phyloP scores from a whole-genome alignment of 306 rosid genomes.

The Prunus dulcis region DNA sequence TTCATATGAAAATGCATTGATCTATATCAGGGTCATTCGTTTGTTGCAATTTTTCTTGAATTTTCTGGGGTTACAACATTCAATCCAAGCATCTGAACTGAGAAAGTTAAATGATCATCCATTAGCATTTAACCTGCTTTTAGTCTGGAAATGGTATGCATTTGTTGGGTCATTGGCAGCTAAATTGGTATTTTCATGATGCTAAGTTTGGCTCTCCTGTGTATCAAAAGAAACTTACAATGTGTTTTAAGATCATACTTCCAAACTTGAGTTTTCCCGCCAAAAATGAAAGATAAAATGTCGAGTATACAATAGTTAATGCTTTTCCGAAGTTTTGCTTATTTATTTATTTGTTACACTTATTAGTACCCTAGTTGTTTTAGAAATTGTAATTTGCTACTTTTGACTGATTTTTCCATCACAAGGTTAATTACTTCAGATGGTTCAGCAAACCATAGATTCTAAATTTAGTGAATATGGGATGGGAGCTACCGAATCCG shows the following conservation, averaged over 20 bases:
- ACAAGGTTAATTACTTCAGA: conserved; percentile 38
- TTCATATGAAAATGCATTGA: conserved; percentile 11
- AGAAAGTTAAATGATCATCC: background rate
- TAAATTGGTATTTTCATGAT: background rate
- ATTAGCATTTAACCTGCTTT: background rate
- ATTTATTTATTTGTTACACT: background rate
- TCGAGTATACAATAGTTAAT: background rate
- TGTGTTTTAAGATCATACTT: background rate
- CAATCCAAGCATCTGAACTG: background rate
- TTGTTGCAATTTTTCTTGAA: conserved; percentile 5
- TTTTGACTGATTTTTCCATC: conserved; percentile 11
- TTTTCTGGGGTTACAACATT: background rate
- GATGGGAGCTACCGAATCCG: conserved; percentile 51
- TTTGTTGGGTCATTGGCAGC: conserved; percentile 4
- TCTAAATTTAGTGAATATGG: conserved; percentile 53
- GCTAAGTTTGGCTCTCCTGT: background rate
- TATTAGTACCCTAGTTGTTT: background rate
- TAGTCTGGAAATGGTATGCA: conserved; percentile 4
- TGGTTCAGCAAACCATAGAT: conserved; percentile 64
- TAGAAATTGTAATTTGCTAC: background rate
- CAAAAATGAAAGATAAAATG: background rate
- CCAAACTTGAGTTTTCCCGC: conserved; percentile 4
- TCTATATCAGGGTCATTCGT: background rate
- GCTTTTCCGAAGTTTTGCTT: background rate
- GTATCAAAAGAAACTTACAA: background rate